Evolutionary conservation across 2,329 filamentous ascomycete species (phyloP).

Genomic region (Cordyceps pruinosa): DNA sequence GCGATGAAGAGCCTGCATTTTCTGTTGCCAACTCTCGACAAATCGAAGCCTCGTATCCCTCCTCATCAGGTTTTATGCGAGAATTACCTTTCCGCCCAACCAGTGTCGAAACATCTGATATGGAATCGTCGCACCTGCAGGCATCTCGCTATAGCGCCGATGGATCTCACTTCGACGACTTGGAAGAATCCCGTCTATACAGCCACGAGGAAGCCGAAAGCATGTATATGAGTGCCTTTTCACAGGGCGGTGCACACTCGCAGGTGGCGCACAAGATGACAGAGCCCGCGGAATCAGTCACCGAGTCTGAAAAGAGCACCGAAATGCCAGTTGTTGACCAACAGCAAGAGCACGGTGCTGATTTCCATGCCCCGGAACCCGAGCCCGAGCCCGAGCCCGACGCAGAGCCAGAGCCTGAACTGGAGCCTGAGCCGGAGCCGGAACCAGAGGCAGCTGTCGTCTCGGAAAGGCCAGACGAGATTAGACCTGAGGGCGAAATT

Average conservation of each 20-base stretch:
- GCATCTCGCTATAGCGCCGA: neutral
- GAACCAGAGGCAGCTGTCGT: neutral
- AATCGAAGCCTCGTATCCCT: neutral
- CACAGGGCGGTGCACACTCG: slow-evolving; percentile 31
- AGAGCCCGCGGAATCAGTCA: neutral
- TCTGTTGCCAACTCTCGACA: neutral
- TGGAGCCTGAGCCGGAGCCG: neutral
- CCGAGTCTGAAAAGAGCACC: neutral
- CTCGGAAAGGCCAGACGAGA: neutral
- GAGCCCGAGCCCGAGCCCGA: neutral
- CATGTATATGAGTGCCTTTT: slow-evolving; percentile 76
- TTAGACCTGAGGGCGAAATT: neutral
- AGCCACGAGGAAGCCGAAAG: slow-evolving; percentile 77
- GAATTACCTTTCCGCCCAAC: slow-evolving; percentile 18
- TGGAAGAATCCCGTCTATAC: slow-evolving; percentile 62
- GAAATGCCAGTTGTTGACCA: neutral
- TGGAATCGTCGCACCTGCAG: neutral
- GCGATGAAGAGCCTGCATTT: slow-evolving; percentile 23
- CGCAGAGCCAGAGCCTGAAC: too few species aligned
- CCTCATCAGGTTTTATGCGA: slow-evolving; percentile 6
- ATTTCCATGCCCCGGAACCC: neutral
- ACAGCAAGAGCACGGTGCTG: neutral
- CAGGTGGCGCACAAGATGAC: neutral
- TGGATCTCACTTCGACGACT: slow-evolving; percentile 34
- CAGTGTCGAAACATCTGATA: slow-evolving; percentile 5